Conservation (phyloP, 257 asterid genomes). For the Capsicum rhomboideum region DNA sequence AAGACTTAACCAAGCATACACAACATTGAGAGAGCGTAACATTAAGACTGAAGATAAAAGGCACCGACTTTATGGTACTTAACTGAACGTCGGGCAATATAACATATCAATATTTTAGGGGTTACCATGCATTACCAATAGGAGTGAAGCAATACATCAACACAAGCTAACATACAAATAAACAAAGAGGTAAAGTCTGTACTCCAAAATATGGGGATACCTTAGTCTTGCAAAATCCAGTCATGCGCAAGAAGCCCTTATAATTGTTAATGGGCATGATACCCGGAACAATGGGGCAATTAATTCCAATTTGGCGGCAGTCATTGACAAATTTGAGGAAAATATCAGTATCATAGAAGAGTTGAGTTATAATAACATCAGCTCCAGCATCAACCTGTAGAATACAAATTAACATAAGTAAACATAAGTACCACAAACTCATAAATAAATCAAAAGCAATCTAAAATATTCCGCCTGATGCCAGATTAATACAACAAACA, state of each 20-base stretch:
- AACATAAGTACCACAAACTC: background rate
- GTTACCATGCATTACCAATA: background rate
- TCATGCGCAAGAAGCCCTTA: conserved; percentile 97
- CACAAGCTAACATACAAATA: background rate
- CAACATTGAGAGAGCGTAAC: background rate
- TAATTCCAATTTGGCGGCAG: conserved; percentile 93
- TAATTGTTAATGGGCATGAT: conserved; percentile 97
- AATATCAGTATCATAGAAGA: conserved; percentile 87
- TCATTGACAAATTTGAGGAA: conserved; percentile 91
- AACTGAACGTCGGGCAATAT: background rate
- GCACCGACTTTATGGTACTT: background rate
- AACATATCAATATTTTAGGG: background rate
- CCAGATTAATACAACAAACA: background rate
- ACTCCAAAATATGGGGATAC: conserved; percentile 21
- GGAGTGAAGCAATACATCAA: background rate
- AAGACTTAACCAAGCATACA: background rate
- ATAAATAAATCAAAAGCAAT: background rate
- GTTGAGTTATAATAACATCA: conserved; percentile 86
- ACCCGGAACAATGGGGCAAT: conserved; percentile 91
- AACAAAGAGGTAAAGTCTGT: background rate
- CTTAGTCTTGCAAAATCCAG: conserved; percentile 98
- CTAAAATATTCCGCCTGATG: background rate
- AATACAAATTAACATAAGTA: background rate
- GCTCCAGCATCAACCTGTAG: conserved; percentile 97
- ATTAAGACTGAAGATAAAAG: background rate